Evolutionary conservation across 208 protist species (phyloP).

Genomic region (Trichomonas gallinae): DNA sequence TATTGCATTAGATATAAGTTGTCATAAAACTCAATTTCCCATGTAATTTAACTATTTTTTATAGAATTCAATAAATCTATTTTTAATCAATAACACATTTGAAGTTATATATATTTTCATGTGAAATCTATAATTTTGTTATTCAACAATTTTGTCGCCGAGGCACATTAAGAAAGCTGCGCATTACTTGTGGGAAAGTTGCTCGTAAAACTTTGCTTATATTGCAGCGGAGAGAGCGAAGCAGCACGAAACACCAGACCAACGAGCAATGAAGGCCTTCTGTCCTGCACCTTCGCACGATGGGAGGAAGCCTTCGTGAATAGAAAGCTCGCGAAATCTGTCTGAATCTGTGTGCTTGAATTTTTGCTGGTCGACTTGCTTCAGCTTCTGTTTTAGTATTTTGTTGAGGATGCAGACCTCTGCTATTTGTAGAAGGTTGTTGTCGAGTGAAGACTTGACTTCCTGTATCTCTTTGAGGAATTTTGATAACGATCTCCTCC

Average conservation of each 20-base stretch:
- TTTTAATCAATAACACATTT: too few relatives aligned
- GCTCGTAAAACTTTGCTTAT: not conserved
- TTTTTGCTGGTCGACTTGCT: not conserved
- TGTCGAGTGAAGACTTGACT: not conserved
- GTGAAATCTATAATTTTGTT: too few relatives aligned
- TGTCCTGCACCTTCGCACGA: not conserved
- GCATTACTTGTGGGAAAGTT: not conserved
- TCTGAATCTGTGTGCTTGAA: not conserved
- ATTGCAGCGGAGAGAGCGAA: not conserved
- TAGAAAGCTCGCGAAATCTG: not conserved
- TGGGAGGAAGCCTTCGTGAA: not conserved
- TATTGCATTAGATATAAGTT: too few relatives aligned
- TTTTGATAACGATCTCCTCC: not conserved
- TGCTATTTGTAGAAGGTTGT: not conserved
- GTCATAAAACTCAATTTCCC: too few relatives aligned
- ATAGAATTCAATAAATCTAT: too few relatives aligned
- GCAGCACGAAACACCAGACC: not conserved
- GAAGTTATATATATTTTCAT: too few relatives aligned
- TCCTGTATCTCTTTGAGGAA: not conserved
- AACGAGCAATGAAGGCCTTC: not conserved
- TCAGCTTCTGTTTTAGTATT: not conserved
- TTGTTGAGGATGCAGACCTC: not conserved
- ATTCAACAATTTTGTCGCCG: too few relatives aligned
- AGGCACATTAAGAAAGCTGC: not conserved
- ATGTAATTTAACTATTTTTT: too few relatives aligned